Evolutionary conservation across 495 filamentous ascomycete genomes (phyloP).

Genomic region (Penicillium argentinense): DNA sequence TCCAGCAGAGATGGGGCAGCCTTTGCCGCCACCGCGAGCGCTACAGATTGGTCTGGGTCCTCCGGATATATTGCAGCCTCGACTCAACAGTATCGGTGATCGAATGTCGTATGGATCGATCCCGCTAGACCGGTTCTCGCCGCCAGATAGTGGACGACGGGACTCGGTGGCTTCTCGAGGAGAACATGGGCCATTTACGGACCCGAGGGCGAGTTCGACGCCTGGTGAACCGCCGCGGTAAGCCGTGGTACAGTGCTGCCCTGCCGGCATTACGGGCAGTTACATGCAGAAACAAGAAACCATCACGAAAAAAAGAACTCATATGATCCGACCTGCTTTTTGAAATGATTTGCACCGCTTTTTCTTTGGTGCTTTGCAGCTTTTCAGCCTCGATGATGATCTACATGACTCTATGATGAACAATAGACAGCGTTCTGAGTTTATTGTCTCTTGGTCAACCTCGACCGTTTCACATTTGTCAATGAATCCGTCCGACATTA

Average conservation of each 20-base stretch:
- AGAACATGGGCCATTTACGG: constrained; percentile 10
- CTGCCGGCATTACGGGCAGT: no score
- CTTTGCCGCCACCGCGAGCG: constrained; percentile 33
- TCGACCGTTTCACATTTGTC: no score
- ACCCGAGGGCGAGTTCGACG: background rate
- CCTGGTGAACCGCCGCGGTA: background rate
- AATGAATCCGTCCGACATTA: no score
- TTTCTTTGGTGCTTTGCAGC: no score
- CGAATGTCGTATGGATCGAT: constrained; percentile 16
- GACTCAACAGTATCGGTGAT: constrained; percentile 22
- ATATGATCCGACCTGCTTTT: background rate
- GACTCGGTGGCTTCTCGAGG: constrained; percentile 19
- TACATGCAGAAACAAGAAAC: no score
- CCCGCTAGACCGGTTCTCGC: constrained; percentile 29
- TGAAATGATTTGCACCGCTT: background rate
- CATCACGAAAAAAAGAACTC: no score
- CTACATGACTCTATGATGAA: constrained; percentile 28
- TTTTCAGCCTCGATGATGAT: constrained; percentile 17
- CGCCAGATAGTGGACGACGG: constrained; percentile 30
- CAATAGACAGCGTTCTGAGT: constrained; percentile 27
- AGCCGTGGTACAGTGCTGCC: background rate
- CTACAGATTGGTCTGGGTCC: constrained; percentile 37
- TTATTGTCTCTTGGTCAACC: constrained; percentile 22
- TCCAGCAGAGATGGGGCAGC: constrained; percentile 31
- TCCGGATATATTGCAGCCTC: constrained; percentile 24